phyloP scores from a whole-genome alignment of 2,329 filamentous ascomycete genomes.

The Leptographium radiaticola region DNA sequence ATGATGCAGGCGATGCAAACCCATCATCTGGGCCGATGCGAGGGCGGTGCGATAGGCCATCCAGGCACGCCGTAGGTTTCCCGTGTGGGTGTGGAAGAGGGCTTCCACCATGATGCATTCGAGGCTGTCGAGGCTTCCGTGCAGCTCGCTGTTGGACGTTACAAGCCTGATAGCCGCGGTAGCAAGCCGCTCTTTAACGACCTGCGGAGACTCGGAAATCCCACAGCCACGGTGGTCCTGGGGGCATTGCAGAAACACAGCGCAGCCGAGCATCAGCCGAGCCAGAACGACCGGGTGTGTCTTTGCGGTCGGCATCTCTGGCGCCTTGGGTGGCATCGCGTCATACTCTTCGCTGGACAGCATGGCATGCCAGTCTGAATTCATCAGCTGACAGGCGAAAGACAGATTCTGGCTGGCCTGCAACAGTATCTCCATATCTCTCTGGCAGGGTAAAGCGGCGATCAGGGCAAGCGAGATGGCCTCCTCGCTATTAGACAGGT shows the following conservation, averaged over 20 bases:
- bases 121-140: slow-evolving; percentile 24
- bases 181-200: slow-evolving; percentile 17
- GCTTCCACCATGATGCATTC: slow-evolving; percentile 28
- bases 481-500: neutral
- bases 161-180: slow-evolving; percentile 19
- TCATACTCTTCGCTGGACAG: neutral
- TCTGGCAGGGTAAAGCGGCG: neutral
- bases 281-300: neutral
- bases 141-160: slow-evolving; percentile 24
- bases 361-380: neutral
- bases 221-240: neutral
- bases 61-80: slow-evolving; percentile 28
- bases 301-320: neutral
- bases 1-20: slow-evolving; percentile 15
- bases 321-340: too few species aligned
- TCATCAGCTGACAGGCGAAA: neutral
- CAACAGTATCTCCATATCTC: neutral
- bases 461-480: neutral
- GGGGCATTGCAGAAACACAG: neutral
- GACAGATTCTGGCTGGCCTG: neutral
- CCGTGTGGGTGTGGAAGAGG: slow-evolving; percentile 22
- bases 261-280: neutral
- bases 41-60: slow-evolving; percentile 24
- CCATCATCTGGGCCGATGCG: slow-evolving; percentile 26
- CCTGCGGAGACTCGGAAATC: slow-evolving; percentile 8